These are phyloP conservation scores for Hanseniaspora pseudoguilliermondii DNA, from an alignment of 805 yeast species.

Conservation along the genomic window DNA sequence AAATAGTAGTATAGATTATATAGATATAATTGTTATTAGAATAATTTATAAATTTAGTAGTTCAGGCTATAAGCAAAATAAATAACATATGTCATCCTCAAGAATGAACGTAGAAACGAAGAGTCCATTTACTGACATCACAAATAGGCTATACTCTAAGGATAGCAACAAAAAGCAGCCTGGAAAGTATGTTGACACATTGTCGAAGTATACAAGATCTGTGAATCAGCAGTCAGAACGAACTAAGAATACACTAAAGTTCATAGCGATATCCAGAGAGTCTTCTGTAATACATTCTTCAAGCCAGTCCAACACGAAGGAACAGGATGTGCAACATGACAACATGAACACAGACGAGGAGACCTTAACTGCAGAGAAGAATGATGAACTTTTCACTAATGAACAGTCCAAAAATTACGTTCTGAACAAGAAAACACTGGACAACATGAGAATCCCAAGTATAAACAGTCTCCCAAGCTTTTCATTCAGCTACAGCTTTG, in stretches of 20 bases:
- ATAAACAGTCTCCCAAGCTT: conserved; percentile 6
- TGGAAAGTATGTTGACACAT: neutral
- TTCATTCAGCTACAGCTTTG: conserved; percentile 13
- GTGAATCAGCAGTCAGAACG: conserved; percentile 6
- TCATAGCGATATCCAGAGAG: conserved; percentile 1
- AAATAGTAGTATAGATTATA: too few relatives aligned
- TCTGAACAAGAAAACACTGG: neutral
- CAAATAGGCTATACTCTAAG: neutral
- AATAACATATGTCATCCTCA: neutral
- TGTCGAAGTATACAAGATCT: conserved; percentile 4
- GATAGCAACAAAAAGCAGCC: neutral
- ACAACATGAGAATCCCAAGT: neutral
- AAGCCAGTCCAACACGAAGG: neutral
- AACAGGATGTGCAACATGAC: neutral
- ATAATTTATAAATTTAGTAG: neutral
- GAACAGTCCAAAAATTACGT: neutral
- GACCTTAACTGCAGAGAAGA: neutral
- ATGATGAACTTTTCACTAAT: neutral
- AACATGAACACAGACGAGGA: neutral
- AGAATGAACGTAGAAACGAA: neutral
- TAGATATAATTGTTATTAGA: too few relatives aligned
- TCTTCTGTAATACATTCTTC: neutral
- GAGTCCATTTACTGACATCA: neutral
- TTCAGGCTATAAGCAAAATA: neutral
- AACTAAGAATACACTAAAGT: conserved; percentile 1